phyloP scores from a whole-genome alignment of 371 early-diverging fungal genomes.

The Circinella umbellata region DNA sequence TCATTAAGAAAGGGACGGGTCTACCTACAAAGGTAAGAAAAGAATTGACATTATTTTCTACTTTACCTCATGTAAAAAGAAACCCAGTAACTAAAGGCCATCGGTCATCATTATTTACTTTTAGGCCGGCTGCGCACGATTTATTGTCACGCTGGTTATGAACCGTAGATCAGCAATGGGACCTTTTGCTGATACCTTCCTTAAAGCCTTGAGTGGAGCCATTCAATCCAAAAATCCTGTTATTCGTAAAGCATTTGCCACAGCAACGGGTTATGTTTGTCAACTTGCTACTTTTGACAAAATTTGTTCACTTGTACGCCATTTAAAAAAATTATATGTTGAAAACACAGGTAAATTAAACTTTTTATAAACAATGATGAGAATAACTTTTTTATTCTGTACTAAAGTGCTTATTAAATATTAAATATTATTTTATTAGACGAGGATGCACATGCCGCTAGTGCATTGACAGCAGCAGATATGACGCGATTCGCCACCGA shows the following conservation, averaged over 20 bases:
- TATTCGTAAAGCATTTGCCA: slow-evolving; percentile 85
- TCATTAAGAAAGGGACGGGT: slow-evolving; percentile 87
- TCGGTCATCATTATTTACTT: slow-evolving; percentile 29
- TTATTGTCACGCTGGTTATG: slow-evolving; percentile 78
- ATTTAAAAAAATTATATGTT: slow-evolving; percentile 75
- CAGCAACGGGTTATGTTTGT: slow-evolving; percentile 82
- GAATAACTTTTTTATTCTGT: background rate
- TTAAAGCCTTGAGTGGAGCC: slow-evolving; percentile 79
- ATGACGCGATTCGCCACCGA: slow-evolving; percentile 80
- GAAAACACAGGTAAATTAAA: slow-evolving; percentile 59
- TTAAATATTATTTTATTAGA: slow-evolving; percentile 42
- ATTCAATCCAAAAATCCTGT: slow-evolving; percentile 80
- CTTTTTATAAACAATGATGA: background rate
- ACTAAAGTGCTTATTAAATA: background rate
- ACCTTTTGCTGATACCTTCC: slow-evolving; percentile 65
- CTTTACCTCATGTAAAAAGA: too few relatives aligned
- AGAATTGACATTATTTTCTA: too few relatives aligned
- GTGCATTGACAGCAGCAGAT: slow-evolving; percentile 77
- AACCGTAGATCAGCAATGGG: slow-evolving; percentile 62
- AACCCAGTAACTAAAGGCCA: background rate
- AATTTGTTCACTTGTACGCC: slow-evolving; percentile 67
- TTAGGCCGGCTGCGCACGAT: slow-evolving; percentile 87
- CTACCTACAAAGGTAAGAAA: slow-evolving; percentile 84
- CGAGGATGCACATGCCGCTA: slow-evolving; percentile 74
- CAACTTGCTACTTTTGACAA: slow-evolving; percentile 64